Evolutionary conservation across 129 eudicot genomes (phyloP).

Genomic region (Rutidosis leptorrhynchoides): DNA sequence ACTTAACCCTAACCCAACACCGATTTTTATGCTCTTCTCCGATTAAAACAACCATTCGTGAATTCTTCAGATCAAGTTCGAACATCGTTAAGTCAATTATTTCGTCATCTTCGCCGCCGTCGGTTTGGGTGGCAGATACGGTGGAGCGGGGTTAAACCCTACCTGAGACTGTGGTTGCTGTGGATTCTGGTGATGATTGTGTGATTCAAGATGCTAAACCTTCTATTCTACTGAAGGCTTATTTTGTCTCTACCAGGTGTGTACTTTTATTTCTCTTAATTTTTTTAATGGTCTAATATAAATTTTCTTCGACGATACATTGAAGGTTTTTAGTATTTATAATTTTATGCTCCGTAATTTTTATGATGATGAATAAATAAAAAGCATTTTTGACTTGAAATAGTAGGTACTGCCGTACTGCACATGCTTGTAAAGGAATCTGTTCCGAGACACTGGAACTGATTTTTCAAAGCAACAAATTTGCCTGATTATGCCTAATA

Average conservation of each 20-base stretch:
- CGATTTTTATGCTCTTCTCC: conserved; percentile 22
- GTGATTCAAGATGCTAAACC: conserved; percentile 40
- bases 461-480: neutral
- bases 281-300: neutral
- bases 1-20: conserved; percentile 25
- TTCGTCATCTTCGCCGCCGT: conserved; percentile 31
- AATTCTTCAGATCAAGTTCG: conserved; percentile 17
- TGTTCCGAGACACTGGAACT: too few relatives aligned
- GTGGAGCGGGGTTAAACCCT: conserved; percentile 38
- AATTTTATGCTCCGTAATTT: too few relatives aligned
- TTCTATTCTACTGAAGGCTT: conserved; percentile 76
- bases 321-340: too few relatives aligned
- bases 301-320: neutral
- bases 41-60: conserved; percentile 12
- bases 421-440: too few relatives aligned
- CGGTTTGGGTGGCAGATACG: conserved; percentile 30
- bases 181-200: conserved; percentile 28
- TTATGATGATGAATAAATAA: too few relatives aligned
- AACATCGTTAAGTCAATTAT: conserved; percentile 31
- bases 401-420: too few relatives aligned
- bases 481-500: neutral
- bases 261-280: neutral
- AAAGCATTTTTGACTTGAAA: too few relatives aligned
- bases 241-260: conserved; percentile 89
- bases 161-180: conserved; percentile 31